phyloP scores from a whole-genome alignment of 805 yeast genomes.

The Metschnikowia santaceciliae region DNA sequence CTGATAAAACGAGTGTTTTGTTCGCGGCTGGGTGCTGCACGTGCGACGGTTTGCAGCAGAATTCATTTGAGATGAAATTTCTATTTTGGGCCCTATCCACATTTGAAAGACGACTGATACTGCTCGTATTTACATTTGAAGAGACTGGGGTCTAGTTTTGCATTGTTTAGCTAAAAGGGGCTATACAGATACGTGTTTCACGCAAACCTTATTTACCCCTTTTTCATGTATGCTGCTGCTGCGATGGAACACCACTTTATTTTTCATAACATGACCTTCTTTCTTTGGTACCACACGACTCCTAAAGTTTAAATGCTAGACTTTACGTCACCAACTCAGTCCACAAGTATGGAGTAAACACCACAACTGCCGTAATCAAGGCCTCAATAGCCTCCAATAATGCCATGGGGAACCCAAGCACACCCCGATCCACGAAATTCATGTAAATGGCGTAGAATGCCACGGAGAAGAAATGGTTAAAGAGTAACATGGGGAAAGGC shows the following conservation, averaged over 20 bases:
- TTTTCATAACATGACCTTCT: too few relatives aligned
- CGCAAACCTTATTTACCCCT: too few relatives aligned
- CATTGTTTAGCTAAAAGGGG: too few relatives aligned
- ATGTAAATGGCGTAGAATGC: conserved; percentile 78
- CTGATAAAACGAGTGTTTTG: not conserved
- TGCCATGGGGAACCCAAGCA: conserved; percentile 65
- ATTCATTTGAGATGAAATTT: not conserved
- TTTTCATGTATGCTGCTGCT: not conserved
- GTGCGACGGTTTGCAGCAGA: not conserved
- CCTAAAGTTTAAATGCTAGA: too few relatives aligned
- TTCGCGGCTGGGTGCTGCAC: not conserved
- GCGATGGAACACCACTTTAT: not conserved
- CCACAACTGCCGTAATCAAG: conserved; percentile 66
- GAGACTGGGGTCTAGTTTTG: too few relatives aligned
- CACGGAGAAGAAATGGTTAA: conserved; percentile 85
- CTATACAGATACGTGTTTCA: too few relatives aligned
- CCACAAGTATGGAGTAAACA: conserved; percentile 76
- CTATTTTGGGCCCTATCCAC: not conserved
- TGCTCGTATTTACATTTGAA: too few relatives aligned
- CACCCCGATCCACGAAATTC: conserved; percentile 65
- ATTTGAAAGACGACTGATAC: too few relatives aligned
- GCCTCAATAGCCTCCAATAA: conserved; percentile 64
- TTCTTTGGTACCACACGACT: too few relatives aligned
- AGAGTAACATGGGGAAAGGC: conserved; percentile 69
- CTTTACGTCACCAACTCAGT: conserved; percentile 34